These are phyloP conservation scores for Cadophora sp. DNA, from an alignment of 2,329 filamentous ascomycete species.

Conservation along the genomic window DNA sequence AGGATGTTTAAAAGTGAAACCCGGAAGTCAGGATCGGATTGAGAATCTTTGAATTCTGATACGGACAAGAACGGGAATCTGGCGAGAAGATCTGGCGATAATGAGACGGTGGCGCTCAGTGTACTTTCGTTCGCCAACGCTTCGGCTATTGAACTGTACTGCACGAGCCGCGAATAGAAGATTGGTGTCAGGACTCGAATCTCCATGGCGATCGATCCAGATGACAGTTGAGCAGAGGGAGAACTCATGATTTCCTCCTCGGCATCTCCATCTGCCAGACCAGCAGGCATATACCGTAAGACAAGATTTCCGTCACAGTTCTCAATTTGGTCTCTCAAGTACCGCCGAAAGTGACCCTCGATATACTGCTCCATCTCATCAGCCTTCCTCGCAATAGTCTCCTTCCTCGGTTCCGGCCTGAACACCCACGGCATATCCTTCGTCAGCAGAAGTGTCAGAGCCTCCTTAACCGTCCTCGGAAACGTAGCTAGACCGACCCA, in stretches of 20 bases:
- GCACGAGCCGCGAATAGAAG: constrained; percentile 71
- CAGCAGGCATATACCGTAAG: constrained; percentile 61
- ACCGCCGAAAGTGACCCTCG: constrained; percentile 55
- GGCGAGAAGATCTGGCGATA: constrained; percentile 21
- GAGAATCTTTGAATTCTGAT: background rate
- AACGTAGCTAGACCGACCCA: constrained; percentile 73
- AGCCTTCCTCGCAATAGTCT: constrained; percentile 61
- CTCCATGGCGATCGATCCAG: constrained; percentile 40
- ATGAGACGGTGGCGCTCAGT: constrained; percentile 24
- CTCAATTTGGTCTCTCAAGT: constrained; percentile 57
- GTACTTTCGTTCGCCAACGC: constrained; percentile 18
- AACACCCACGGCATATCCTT: constrained; percentile 68
- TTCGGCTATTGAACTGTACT: constrained; percentile 52
- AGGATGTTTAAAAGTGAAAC: background rate
- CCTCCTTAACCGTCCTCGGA: constrained; percentile 69
- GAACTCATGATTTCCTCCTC: constrained; percentile 50
- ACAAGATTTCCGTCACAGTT: constrained; percentile 51
- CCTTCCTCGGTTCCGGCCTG: constrained; percentile 64
- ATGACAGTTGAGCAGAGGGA: constrained; percentile 33
- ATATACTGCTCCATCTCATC: constrained; percentile 55
- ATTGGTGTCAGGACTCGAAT: constrained; percentile 66
- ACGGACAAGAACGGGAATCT: background rate
- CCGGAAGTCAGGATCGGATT: background rate
- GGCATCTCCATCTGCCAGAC: constrained; percentile 46
- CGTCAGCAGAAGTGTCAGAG: constrained; percentile 60